phyloP scores from a whole-genome alignment of 2,329 filamentous ascomycete genomes.

The Stagonosporopsis tanaceti region DNA sequence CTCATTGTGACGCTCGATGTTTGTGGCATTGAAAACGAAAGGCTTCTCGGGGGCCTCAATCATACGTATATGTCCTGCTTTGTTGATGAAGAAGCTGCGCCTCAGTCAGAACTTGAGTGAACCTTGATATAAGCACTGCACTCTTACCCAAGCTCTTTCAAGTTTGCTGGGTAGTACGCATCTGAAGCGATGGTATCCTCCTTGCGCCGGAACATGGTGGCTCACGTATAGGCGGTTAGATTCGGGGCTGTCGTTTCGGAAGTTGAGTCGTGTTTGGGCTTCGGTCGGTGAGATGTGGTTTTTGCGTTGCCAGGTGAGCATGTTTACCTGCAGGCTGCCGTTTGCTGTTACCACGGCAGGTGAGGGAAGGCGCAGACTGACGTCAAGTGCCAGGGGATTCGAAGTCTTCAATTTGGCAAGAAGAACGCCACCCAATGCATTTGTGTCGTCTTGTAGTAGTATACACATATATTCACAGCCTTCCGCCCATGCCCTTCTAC shows the following conservation, averaged over 20 bases:
- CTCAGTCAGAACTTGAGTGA: background rate
- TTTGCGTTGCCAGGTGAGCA: background rate
- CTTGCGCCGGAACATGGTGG: constrained; percentile 76
- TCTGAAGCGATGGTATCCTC: constrained; percentile 73
- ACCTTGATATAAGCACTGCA: background rate
- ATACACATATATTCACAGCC: constrained; percentile 36
- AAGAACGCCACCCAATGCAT: constrained; percentile 44
- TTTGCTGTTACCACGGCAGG: constrained; percentile 24
- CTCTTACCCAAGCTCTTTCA: constrained; percentile 76
- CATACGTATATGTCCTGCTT: constrained; percentile 75
- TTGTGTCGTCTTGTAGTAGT: constrained; percentile 25
- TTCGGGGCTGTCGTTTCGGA: background rate
- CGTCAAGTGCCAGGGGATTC: constrained; percentile 8
- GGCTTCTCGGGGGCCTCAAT: constrained; percentile 72
- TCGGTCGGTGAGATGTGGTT: background rate
- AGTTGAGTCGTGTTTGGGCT: background rate
- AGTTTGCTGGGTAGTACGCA: constrained; percentile 68
- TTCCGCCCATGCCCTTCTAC: constrained; percentile 60
- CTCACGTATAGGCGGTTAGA: background rate
- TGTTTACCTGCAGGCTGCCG: constrained; percentile 3
- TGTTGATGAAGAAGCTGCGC: constrained; percentile 78
- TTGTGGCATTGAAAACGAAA: constrained; percentile 77
- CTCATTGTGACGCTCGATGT: constrained; percentile 79
- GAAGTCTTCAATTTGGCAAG: constrained; percentile 1
- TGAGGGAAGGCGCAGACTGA: constrained; percentile 25